phyloP scores from a whole-genome alignment of 352 stramenopile genomes.

The Globisporangium takayamanum region DNA sequence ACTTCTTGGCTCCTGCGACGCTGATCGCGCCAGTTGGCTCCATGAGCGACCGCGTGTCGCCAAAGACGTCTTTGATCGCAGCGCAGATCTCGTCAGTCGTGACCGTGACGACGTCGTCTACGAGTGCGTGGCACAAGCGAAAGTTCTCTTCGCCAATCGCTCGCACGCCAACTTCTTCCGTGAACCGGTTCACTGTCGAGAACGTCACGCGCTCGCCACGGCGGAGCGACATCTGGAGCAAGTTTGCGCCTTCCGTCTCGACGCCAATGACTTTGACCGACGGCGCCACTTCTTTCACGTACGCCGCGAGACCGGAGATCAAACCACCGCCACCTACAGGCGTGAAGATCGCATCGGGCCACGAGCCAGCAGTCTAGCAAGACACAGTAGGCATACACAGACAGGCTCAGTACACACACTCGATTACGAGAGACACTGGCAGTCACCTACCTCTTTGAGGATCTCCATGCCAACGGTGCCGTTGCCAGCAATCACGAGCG shows the following conservation, averaged over 20 bases:
- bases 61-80: constrained; percentile 91
- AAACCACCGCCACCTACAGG: constrained; percentile 96
- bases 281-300: constrained; percentile 76
- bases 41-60: constrained; percentile 93
- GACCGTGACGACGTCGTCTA: constrained; percentile 97
- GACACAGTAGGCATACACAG: constrained; percentile 2
- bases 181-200: constrained; percentile 94
- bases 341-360: constrained; percentile 95
- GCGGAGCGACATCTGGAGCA: constrained; percentile 89
- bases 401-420: not conserved
- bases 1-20: constrained; percentile 95
- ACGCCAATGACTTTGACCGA: constrained; percentile 95
- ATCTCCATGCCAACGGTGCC: constrained; percentile 96
- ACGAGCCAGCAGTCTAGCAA: constrained; percentile 67
- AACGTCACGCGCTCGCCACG: constrained; percentile 85
- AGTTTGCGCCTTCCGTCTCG: constrained; percentile 92
- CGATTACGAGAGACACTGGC: not conserved
- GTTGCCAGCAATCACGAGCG: constrained; percentile 96
- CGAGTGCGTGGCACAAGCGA: constrained; percentile 88
- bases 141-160: constrained; percentile 94
- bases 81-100: constrained; percentile 94
- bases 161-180: constrained; percentile 95
- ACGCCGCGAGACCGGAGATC: constrained; percentile 93
- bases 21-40: constrained; percentile 93
- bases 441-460: constrained; percentile 53